Evolutionary conservation across 2,329 filamentous ascomycete genomes (phyloP).

Genomic region (Esteya vermicola): DNA sequence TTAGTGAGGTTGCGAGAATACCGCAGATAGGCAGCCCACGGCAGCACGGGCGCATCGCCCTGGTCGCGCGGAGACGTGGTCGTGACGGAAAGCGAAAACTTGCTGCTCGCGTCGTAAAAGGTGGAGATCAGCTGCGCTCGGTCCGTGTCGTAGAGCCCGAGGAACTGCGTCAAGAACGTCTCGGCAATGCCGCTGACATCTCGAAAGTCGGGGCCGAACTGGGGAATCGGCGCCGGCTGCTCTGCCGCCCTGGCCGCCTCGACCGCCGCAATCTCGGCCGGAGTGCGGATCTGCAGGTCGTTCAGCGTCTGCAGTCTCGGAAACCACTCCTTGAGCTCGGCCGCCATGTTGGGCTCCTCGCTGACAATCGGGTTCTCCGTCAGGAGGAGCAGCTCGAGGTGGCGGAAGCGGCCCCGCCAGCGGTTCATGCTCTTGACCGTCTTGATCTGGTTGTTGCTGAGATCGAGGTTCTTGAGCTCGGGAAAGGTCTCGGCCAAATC

Average conservation of each 20-base stretch:
- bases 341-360: conserved; percentile 43
- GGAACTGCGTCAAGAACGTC: conserved; percentile 61
- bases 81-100: conserved; percentile 65
- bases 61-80: conserved; percentile 34
- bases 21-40: conserved; percentile 65
- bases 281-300: conserved; percentile 56
- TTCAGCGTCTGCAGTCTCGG: conserved; percentile 69
- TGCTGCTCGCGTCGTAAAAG: conserved; percentile 64
- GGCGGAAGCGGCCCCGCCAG: conserved; percentile 68
- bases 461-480: conserved; percentile 74
- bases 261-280: conserved; percentile 49
- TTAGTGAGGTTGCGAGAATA: conserved; percentile 65
- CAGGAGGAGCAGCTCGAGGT: conserved; percentile 69
- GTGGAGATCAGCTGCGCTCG: conserved; percentile 45
- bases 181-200: conserved; percentile 65
- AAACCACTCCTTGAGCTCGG: conserved; percentile 67
- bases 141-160: conserved; percentile 59
- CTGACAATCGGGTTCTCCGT: conserved; percentile 60
- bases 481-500: conserved; percentile 67
- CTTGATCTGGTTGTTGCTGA: conserved; percentile 69
- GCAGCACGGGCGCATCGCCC: conserved; percentile 27
- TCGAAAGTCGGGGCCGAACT: conserved; percentile 53
- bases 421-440: conserved; percentile 51
- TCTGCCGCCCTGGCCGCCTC: conserved; percentile 33
- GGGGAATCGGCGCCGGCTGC: conserved; percentile 35